phyloP scores from a whole-genome alignment of 108 stramenopile genomes.

The Tribonema minus region DNA sequence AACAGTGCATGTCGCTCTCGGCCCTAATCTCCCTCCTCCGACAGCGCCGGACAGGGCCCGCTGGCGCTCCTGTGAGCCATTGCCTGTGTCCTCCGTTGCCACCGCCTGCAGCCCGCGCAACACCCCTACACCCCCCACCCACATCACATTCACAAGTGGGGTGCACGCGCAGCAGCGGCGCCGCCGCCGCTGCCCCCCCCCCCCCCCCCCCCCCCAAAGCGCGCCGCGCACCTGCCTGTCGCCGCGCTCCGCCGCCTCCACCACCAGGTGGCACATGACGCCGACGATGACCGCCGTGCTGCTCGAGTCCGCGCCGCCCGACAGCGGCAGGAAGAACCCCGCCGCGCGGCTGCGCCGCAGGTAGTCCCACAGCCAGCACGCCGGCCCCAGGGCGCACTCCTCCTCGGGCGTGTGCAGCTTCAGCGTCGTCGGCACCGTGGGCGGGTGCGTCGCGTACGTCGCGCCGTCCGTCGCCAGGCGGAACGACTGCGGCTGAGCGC shows the following conservation, averaged over 20 bases:
- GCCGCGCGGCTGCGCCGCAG: slow-evolving; percentile 80
- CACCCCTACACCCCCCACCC: background rate
- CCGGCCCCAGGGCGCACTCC: slow-evolving; percentile 94
- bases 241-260: slow-evolving; percentile 62
- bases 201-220: background rate
- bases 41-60: too few relatives aligned
- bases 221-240: background rate
- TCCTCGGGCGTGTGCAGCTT: slow-evolving; percentile 70
- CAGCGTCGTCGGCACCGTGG: slow-evolving; percentile 25
- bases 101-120: too few relatives aligned
- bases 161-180: background rate
- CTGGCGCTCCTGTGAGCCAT: too few relatives aligned
- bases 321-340: slow-evolving; percentile 89
- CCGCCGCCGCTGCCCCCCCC: background rate
- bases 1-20: too few relatives aligned
- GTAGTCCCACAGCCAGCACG: slow-evolving; percentile 99
- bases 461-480: slow-evolving; percentile 11
- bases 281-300: slow-evolving; percentile 90
- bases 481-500: slow-evolving; percentile 2
- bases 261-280: slow-evolving; percentile 86
- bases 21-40: too few relatives aligned
- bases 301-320: slow-evolving; percentile 91
- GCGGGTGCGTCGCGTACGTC: slow-evolving; percentile 10
- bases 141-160: background rate
- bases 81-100: too few relatives aligned